phyloP scores from a whole-genome alignment of 768 basidiomycete genomes.

The Suillus luteus region DNA sequence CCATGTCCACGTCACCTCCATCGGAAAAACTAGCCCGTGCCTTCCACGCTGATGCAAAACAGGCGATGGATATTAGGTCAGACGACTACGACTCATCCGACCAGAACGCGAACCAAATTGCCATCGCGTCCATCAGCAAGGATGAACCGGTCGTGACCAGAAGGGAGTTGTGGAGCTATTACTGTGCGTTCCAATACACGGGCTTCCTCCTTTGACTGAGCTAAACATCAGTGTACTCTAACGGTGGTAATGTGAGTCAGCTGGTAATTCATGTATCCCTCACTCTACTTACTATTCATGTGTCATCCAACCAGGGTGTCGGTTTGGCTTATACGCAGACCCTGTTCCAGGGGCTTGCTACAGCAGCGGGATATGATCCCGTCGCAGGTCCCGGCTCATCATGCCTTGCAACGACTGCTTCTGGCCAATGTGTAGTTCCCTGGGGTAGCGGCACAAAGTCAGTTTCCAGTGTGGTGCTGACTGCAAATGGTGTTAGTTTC shows the following conservation, averaged over 20 bases:
- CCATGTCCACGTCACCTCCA: constrained; percentile 20
- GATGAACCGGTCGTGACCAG: constrained; percentile 73
- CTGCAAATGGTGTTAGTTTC: constrained; percentile 76
- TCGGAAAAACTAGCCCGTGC: constrained; percentile 6
- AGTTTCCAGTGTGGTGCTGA: constrained; percentile 73
- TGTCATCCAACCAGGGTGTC: constrained; percentile 50
- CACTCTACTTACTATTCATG: neutral
- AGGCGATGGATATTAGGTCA: constrained; percentile 13
- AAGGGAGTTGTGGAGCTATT: constrained; percentile 80
- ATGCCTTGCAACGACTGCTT: constrained; percentile 55
- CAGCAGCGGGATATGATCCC: constrained; percentile 75
- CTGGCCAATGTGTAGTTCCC: constrained; percentile 76
- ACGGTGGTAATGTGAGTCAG: constrained; percentile 67
- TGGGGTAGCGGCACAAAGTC: constrained; percentile 75
- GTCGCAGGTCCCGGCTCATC: constrained; percentile 68
- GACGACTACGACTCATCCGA: constrained; percentile 10
- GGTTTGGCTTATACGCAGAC: constrained; percentile 74
- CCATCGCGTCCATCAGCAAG: constrained; percentile 43
- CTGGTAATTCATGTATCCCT: neutral
- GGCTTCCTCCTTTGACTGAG: neutral
- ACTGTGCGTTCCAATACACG: constrained; percentile 46
- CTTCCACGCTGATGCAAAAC: constrained; percentile 16
- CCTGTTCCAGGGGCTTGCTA: constrained; percentile 71
- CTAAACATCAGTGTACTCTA: constrained; percentile 64
- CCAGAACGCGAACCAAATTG: constrained; percentile 21